Evolutionary conservation across 345 rosid species (phyloP).

Genomic region (Ceriops decandra): DNA sequence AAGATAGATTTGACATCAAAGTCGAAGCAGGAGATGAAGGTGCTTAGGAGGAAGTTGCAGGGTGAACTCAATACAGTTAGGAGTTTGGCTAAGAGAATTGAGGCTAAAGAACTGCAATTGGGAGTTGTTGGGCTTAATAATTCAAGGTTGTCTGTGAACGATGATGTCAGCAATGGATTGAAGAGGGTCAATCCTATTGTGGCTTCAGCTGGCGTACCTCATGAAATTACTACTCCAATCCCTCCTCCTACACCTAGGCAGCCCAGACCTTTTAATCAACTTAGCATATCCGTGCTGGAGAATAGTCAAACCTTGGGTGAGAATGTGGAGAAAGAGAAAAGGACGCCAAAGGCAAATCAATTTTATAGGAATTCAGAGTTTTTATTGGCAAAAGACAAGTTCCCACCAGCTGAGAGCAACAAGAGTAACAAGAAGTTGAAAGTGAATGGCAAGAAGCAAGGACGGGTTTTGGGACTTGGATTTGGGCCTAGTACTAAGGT

Average conservation of each 20-base stretch:
- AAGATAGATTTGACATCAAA: slow-evolving; percentile 52
- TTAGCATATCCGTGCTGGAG: slow-evolving; percentile 64
- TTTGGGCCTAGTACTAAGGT: slow-evolving; percentile 53
- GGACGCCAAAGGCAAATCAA: slow-evolving; percentile 97
- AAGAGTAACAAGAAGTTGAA: slow-evolving; percentile 94
- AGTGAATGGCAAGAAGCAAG: slow-evolving; percentile 67
- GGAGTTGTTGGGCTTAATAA: slow-evolving; percentile 34
- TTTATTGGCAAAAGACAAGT: slow-evolving; percentile 92
- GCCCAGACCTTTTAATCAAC: slow-evolving; percentile 70
- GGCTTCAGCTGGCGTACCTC: slow-evolving; percentile 43
- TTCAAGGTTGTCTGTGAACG: slow-evolving; percentile 31
- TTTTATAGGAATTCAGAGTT: slow-evolving; percentile 90
- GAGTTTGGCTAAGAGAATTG: slow-evolving; percentile 74
- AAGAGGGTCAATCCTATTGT: slow-evolving; percentile 58
- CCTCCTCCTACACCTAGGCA: slow-evolving; percentile 53
- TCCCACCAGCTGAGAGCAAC: slow-evolving; percentile 94
- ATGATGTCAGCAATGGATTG: slow-evolving; percentile 48
- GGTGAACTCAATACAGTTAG: slow-evolving; percentile 69
- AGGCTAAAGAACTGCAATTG: slow-evolving; percentile 60
- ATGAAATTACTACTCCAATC: slow-evolving; percentile 22
- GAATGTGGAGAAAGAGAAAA: slow-evolving; percentile 83
- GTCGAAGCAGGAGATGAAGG: slow-evolving; percentile 59
- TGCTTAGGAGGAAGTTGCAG: slow-evolving; percentile 70
- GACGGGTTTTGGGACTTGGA: slow-evolving; percentile 52
- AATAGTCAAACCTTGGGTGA: slow-evolving; percentile 66